Conservation (phyloP, 2,329 filamentous ascomycete species). For the Pseudocercospora eumusae region DNA sequence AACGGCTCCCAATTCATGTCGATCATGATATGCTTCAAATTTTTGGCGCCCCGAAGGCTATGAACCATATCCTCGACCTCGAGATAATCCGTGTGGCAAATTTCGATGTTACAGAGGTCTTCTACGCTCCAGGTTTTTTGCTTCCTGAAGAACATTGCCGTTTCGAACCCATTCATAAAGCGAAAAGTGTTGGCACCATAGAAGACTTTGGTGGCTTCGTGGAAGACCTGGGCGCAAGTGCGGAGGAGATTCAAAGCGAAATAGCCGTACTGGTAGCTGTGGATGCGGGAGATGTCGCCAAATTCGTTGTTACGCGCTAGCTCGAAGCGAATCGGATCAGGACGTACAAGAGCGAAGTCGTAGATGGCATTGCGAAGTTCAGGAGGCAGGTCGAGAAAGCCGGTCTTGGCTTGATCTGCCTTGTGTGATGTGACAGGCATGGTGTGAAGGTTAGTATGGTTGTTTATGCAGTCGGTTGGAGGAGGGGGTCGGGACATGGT, state of each 20-base stretch:
- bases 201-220: slow-evolving; percentile 47
- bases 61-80: background rate
- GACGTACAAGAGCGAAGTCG: background rate
- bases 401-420: background rate
- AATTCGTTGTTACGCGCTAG: no score
- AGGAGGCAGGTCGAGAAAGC: background rate
- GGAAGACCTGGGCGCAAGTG: slow-evolving; percentile 43
- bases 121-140: background rate
- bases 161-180: slow-evolving; percentile 31
- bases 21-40: background rate
- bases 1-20: background rate
- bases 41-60: background rate
- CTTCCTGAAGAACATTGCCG: background rate
- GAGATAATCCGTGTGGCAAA: background rate
- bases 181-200: slow-evolving; percentile 49
- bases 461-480: no score
- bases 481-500: no score
- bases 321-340: background rate
- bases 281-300: background rate
- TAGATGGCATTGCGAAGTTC: background rate
- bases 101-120: background rate
- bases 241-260: background rate
- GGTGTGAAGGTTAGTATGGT: no score
- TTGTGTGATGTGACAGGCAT: no score
- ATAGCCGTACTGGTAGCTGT: background rate